These are phyloP conservation scores for Ganoderma meredithae DNA, from an alignment of 1,284 basidiomycete species.

Conservation along the genomic window DNA sequence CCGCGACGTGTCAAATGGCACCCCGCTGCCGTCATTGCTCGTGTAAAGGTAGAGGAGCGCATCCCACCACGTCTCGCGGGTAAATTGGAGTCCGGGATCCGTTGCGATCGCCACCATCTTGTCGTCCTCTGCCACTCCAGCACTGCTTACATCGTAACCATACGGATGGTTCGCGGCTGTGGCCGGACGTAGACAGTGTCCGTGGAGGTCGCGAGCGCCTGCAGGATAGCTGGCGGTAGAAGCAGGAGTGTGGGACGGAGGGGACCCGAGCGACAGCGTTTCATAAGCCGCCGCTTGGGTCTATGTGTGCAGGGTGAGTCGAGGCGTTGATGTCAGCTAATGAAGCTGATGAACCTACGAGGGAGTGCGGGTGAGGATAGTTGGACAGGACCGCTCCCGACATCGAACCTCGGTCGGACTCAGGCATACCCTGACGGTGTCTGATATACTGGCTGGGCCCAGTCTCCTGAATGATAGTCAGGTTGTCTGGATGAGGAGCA, in stretches of 20 bases:
- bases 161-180: slow-evolving; percentile 12
- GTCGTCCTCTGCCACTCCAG: slow-evolving; percentile 7
- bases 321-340: slow-evolving; percentile 33
- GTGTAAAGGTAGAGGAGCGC: slow-evolving; percentile 65
- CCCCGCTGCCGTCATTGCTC: slow-evolving; percentile 38
- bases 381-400: slow-evolving; percentile 21
- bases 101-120: slow-evolving; percentile 41
- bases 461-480: slow-evolving; percentile 29
- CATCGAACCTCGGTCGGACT: slow-evolving; percentile 16
- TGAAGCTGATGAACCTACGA: slow-evolving; percentile 35
- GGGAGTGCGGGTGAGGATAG: slow-evolving; percentile 28
- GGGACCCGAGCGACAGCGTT: slow-evolving; percentile 31
- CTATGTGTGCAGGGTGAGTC: slow-evolving; percentile 33
- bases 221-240: slow-evolving; percentile 20
- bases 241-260: slow-evolving; percentile 23
- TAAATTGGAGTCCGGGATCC: slow-evolving; percentile 69
- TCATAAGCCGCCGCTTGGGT: slow-evolving; percentile 36
- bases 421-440: slow-evolving; percentile 25
- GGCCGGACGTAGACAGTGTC: slow-evolving; percentile 12
- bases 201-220: slow-evolving; percentile 14
- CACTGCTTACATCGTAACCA: slow-evolving; percentile 18
- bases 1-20: slow-evolving; percentile 30
- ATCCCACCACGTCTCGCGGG: slow-evolving; percentile 82
- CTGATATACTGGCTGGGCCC: slow-evolving; percentile 26
- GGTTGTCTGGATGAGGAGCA: slow-evolving; percentile 16